Evolutionary conservation across 1,139 yeast genomes (phyloP), one percentile per base, ranked within the genome.

Genomic region (Kazachstania sp.): DNA sequence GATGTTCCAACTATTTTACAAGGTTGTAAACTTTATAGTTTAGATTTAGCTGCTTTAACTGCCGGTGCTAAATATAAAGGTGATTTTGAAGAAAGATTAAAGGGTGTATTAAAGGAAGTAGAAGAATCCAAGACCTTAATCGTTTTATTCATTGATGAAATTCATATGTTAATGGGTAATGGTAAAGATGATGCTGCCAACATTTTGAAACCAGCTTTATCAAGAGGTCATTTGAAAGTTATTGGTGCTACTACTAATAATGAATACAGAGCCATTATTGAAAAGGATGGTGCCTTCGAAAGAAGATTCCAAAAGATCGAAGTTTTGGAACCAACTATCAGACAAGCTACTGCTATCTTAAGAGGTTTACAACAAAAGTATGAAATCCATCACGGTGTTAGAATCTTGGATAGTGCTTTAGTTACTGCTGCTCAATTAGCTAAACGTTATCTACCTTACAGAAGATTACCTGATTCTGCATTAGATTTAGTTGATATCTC

Each of bases 61-160:
- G 98, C 98, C 7, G 99, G 99, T 68, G 97, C 98, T 47, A 92
- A 92, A 66, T 90, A 87, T 68, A 95, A 90, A 68, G 99, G 99
- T 69, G 98, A 92, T 64, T 92, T 92, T 63, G 99, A 92, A 72
- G 99, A 92, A 71, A 81, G 99, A 70, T 76, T 92, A 61, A 92
- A 94, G 70, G 97, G 97, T 54, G 98, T 92, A 20, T 73, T 92
- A 63, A 86, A 81, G 64, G 99, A 94, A 60, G 85, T 92, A 59
- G 96, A 87, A 65, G 86, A 87, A 56, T 81, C 96, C 1, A 81
- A 83, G 57, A 86, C 81, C 45, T 77, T 87, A 78, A 88, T 92
- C 56, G 81, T 90, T 56, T 75, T 90, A 53, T 92, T 92, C 70
- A 86, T 90, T 58, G 97, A 92, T 69, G 98, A 92, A 71, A 90